Evolutionary conservation across 2,329 filamentous ascomycete species (phyloP).

Genomic region (Botrytis paeoniae): DNA sequence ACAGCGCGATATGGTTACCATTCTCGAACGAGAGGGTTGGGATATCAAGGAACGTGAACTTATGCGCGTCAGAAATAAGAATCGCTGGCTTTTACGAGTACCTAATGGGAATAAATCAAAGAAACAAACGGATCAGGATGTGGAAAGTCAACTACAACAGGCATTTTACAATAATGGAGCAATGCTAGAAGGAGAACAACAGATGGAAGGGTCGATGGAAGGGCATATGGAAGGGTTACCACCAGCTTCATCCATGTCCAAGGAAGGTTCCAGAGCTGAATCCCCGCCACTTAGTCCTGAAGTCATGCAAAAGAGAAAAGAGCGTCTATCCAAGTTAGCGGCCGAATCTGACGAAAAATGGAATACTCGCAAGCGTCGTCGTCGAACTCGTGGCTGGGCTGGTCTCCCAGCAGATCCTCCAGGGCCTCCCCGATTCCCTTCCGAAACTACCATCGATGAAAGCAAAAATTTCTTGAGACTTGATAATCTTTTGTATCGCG

Average conservation of each 20-base stretch:
- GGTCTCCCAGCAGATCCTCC: constrained; percentile 65
- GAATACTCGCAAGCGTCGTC: constrained; percentile 62
- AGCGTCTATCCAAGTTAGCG: constrained; percentile 53
- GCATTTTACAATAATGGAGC: constrained; percentile 37
- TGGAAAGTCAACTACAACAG: constrained; percentile 37
- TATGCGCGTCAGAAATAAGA: constrained; percentile 64
- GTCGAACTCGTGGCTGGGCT: constrained; percentile 65
- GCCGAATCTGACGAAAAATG: constrained; percentile 60
- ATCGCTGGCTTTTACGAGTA: constrained; percentile 64
- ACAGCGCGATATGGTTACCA: constrained; percentile 70
- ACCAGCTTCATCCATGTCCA: constrained; percentile 22
- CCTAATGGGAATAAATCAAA: constrained; percentile 55
- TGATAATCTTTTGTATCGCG: constrained; percentile 59
- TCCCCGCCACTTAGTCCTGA: constrained; percentile 44
- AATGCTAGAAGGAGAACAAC: constrained; percentile 33
- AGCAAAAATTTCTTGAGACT: constrained; percentile 68
- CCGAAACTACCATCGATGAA: constrained; percentile 78
- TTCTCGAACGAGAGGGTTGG: constrained; percentile 69
- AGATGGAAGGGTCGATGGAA: constrained; percentile 31
- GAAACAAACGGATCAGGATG: constrained; percentile 38
- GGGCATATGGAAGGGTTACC: constrained; percentile 27
- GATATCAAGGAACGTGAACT: constrained; percentile 69
- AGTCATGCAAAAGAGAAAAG: constrained; percentile 50
- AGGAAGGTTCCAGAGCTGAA: constrained; percentile 23
- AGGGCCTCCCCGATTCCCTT: constrained; percentile 71